A percentile compares a stretch with the other conserved stretches of the same genome.
Evolutionary conservation across 441 rosid genomes (phyloP).

Genomic region (Populus hybrid): DNA sequence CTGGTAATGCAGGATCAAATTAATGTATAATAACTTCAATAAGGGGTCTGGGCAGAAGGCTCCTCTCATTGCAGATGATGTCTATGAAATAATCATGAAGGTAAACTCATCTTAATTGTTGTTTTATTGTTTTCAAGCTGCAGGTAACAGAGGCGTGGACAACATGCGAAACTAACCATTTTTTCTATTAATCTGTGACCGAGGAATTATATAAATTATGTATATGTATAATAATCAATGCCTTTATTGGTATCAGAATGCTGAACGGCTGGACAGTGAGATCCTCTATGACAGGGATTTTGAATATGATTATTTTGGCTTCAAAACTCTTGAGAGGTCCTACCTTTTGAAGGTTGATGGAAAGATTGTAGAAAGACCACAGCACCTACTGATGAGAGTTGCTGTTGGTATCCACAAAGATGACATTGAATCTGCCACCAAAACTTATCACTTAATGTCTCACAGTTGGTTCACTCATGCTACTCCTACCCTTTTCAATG

Average conservation of each 20-base stretch:
- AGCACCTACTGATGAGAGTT: slow-evolving; percentile 79
- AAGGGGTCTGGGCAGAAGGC: slow-evolving; percentile 57
- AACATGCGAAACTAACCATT: background rate
- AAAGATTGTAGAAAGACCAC: slow-evolving; percentile 67
- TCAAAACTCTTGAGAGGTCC: slow-evolving; percentile 75
- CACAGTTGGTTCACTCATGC: slow-evolving; percentile 85
- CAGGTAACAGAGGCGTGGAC: background rate
- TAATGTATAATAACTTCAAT: slow-evolving; percentile 49
- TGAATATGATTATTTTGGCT: slow-evolving; percentile 74
- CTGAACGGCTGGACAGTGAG: slow-evolving; percentile 62
- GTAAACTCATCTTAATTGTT: slow-evolving; percentile 18
- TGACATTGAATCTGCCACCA: slow-evolving; percentile 54
- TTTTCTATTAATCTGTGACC: background rate
- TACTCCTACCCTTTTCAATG: slow-evolving; percentile 72
- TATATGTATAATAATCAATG: background rate
- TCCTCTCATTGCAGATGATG: slow-evolving; percentile 67
- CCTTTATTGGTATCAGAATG: slow-evolving; percentile 39
- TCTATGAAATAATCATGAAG: slow-evolving; percentile 66
- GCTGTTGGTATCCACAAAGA: slow-evolving; percentile 69
- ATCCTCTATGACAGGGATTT: slow-evolving; percentile 71
- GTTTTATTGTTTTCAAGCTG: background rate
- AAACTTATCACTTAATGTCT: slow-evolving; percentile 73
- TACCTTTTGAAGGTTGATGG: slow-evolving; percentile 70
- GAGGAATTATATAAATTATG: background rate
- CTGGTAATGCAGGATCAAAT: slow-evolving; percentile 45